Base-by-base conservation (phyloP, 1,139 yeast genomes). In the Ogataea hybrid region DNA sequence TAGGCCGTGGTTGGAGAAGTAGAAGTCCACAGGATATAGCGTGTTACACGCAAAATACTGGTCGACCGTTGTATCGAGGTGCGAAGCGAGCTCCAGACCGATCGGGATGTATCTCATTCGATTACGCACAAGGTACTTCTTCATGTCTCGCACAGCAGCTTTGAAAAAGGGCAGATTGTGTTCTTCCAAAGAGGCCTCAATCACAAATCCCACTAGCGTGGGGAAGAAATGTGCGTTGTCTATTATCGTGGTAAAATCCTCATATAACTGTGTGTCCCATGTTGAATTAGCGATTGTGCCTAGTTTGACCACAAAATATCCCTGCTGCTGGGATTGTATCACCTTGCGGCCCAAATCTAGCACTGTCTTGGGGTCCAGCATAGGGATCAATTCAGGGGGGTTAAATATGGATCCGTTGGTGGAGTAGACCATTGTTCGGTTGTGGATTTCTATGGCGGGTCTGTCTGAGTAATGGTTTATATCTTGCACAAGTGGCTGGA, bases 111-210 rank as follows among this genome's bases (percentile, higher is more conserved):
- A 34, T 52, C 85, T 64, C 53, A 75, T 75, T 0, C 63, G 60
- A 39, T 64, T 65, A 5, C 51, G 39, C n/a, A 54, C 55, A 37
- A 81, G 72, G 51, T 80, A 75, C 11, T 51, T 45, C 52, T 79
- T 81, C 29, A 68, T 57, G 54, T 80, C 86, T 52, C 86, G 65
- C 4, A 80, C 68, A 1, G 84, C 76, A 0, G 85, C 81, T 55
- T 77, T 78, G 8, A 79, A 80, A 61, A 75, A 80, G 0, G 86
- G 81, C 8, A 82, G 71, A 1, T 58, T 61, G 3, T 66, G 58
- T 48, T 70, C 30, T 7, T 22, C 20, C 1, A 23, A 16, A 11
- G 39, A 27, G 3, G 43, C 32, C 11, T 42, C 41, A 5, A 53
- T 43, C 4, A 47, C 46, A 28, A 38, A 50, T 1, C 58, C 59